Conservation (phyloP, 208 protist genomes). For the Sergeia podlipaevii region DNA sequence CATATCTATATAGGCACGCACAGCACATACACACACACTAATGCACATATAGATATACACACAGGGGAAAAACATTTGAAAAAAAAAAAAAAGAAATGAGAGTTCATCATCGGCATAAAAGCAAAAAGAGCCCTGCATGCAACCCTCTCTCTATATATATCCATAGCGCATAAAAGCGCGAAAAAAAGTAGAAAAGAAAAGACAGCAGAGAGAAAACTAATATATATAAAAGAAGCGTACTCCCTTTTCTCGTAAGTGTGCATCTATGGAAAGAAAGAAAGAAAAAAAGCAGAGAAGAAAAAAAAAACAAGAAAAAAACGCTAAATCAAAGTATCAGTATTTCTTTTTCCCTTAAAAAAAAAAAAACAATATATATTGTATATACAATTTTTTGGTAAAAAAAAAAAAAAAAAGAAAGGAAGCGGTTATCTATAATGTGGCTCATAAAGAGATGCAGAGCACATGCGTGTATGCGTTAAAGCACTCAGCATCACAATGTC, state of each 20-base stretch:
- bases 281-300: conserved; percentile 13
- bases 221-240: conserved; percentile 1
- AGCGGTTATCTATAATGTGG: too few relatives aligned
- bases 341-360: not conserved
- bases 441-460: too few relatives aligned
- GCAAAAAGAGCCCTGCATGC: conserved; percentile 8
- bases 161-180: not conserved
- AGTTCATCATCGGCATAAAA: not conserved
- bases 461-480: too few relatives aligned
- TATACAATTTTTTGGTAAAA: too few relatives aligned
- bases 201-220: not conserved
- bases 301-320: conserved; percentile 3
- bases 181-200: conserved; percentile 7
- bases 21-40: too few relatives aligned
- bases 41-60: too few relatives aligned
- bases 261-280: conserved; percentile 10
- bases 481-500: too few relatives aligned
- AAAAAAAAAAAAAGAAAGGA: conserved; percentile 1
- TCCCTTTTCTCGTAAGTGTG: too few relatives aligned
- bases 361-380: too few relatives aligned
- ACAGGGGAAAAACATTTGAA: conserved; percentile 5
- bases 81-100: conserved; percentile 5
- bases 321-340: not conserved
- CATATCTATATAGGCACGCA: too few relatives aligned
- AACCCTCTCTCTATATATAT: too few relatives aligned